Evolutionary conservation across 345 rosid species (phyloP), one percentile per base, ranked within the genome.

Genomic region (Sonneratia alba): DNA sequence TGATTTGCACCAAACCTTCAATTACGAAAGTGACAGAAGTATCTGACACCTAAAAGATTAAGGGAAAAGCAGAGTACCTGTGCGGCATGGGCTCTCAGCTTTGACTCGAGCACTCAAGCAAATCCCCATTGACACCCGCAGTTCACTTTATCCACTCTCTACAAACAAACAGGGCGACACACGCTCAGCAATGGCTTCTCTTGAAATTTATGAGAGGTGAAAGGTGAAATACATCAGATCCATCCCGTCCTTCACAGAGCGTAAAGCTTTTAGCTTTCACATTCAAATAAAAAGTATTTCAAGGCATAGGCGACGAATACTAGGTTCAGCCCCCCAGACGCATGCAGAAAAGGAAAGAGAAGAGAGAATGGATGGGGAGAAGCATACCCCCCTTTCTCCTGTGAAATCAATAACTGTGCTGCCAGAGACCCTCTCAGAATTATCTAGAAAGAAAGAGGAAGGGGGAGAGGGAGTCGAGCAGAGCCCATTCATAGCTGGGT

Each of bases 81-180:
- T 84, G 74, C 80, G 87, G 69, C 64, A 77, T 74, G 91, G 89
- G 80, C 92, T 87, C 81, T 85, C 96, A 70, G 92, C 97, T 85
- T 92, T 92, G 77, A 95, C 85, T 80, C 81, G 86, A 75, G 97
- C 87, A 76, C 97, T 87, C 48, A 92, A 84, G 83, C 99, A 95
- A 83, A 85, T 70, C 89, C 99, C 97, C 97, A 95, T 95, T 75
- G 76, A 69, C 70, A 51, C 48, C 78, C 67, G 76, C 75, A 74
- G 40, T 57, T 34, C 36, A 36, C 67, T 61, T 55, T 12, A 47
- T 69, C 48, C 73, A 75, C 53, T 70, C 68, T n/a, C 64, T 62
- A 11, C 37, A 62, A 24, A 62, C 32, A 22, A 21, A 21, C 22
- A 47, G 9, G 5, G 14, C 13, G 43, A 13, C 51, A 62, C 37